Percentiles rank a stretch among this genome's conserved stretches.
Evolutionary conservation across 768 basidiomycete genomes (phyloP).

Genomic region (Pluteus cervinus): DNA sequence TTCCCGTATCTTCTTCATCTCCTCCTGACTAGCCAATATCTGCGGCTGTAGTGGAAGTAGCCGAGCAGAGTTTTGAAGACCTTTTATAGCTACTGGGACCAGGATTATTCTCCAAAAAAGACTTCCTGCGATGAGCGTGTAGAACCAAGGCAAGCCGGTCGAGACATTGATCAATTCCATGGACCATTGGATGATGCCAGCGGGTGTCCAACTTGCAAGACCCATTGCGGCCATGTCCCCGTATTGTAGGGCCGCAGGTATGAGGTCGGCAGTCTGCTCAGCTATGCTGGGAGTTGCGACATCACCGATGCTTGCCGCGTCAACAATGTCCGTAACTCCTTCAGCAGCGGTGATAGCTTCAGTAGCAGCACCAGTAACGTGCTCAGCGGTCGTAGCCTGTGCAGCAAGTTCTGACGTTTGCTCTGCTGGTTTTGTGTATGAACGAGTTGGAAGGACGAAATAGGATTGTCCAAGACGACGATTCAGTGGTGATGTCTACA

Average conservation of each 20-base stretch:
- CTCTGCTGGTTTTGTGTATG: too few species aligned
- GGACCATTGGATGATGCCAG: slow-evolving; percentile 54
- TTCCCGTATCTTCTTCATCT: slow-evolving; percentile 29
- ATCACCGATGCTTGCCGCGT: neutral
- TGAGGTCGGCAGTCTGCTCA: slow-evolving; percentile 9
- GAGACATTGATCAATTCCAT: slow-evolving; percentile 66
- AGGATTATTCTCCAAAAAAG: slow-evolving; percentile 54
- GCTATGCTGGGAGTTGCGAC: slow-evolving; percentile 4
- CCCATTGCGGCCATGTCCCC: slow-evolving; percentile 72
- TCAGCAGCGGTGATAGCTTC: neutral
- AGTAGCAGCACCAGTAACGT: neutral
- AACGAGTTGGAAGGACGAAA: too few species aligned
- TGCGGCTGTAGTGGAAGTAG: slow-evolving; percentile 56
- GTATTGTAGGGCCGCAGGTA: slow-evolving; percentile 47
- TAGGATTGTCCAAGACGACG: too few species aligned
- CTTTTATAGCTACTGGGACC: slow-evolving; percentile 54
- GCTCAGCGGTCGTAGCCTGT: too few species aligned
- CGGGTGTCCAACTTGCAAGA: slow-evolving; percentile 56
- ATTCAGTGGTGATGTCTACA: too few species aligned
- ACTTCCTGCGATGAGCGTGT: slow-evolving; percentile 67
- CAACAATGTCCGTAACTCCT: neutral
- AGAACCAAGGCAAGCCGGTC: slow-evolving; percentile 77
- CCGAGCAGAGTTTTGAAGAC: slow-evolving; percentile 50
- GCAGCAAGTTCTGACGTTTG: too few species aligned
- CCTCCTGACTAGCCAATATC: slow-evolving; percentile 39